These are phyloP conservation scores for Kondoa subrosea DNA, from an alignment of 768 basidiomycete genomes.

Conservation along the genomic window DNA sequence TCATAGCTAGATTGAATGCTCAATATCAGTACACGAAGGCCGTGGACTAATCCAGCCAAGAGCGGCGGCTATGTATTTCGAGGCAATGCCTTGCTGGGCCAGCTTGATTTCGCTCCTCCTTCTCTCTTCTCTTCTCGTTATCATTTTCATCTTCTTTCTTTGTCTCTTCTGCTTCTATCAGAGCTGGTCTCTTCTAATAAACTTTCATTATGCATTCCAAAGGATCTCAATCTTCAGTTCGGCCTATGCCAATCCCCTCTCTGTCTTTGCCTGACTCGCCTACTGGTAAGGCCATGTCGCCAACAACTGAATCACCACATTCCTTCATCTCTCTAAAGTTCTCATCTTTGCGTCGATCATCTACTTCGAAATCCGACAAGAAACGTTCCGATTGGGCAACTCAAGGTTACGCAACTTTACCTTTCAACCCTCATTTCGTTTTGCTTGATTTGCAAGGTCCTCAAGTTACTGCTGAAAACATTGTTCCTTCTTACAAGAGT, in stretches of 20 bases:
- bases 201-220: neutral
- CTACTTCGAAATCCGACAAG: neutral
- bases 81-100: too few species aligned
- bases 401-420: neutral
- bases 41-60: too few species aligned
- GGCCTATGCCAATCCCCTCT: neutral
- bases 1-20: too few species aligned
- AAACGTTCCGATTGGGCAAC: neutral
- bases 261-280: neutral
- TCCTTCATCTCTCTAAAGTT: neutral
- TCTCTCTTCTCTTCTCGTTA: neutral
- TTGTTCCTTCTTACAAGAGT: neutral
- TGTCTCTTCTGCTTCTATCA: too few species aligned
- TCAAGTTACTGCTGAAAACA: neutral
- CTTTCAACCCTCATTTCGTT: neutral
- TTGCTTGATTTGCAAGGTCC: neutral
- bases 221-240: too few species aligned
- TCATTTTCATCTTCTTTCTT: neutral
- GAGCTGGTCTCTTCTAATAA: neutral
- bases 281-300: neutral
- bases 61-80: too few species aligned
- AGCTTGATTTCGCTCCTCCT: neutral
- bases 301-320: neutral
- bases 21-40: too few species aligned
- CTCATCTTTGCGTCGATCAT: neutral